A percentile compares a stretch with the other conserved stretches of the same genome.
Conservation (phyloP, 2,329 filamentous ascomycete species). For the Macrophomina pseudophaseolina region DNA sequence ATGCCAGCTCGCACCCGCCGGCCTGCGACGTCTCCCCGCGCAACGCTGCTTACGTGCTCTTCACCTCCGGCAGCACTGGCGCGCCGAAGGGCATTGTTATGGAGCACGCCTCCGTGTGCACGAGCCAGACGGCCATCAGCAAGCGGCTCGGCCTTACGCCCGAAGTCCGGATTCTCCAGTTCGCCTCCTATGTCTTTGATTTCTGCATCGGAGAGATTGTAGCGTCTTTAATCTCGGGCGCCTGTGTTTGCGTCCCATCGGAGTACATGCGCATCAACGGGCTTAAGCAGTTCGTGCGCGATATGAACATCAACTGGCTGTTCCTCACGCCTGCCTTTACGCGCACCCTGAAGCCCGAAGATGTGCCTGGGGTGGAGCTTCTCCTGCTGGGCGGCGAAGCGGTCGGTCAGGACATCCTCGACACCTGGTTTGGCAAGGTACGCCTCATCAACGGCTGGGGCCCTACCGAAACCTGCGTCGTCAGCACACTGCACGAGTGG, state of each 20-base stretch:
- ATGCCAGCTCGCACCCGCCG: neutral
- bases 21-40: neutral
- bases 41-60: slow-evolving; percentile 30
- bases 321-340: slow-evolving; percentile 46
- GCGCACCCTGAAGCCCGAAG: slow-evolving; percentile 43
- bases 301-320: slow-evolving; percentile 35
- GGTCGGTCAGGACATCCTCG: slow-evolving; percentile 28
- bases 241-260: slow-evolving; percentile 43
- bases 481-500: neutral
- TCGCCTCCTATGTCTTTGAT: slow-evolving; percentile 45
- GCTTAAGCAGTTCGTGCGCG: slow-evolving; percentile 34
- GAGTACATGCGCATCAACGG: slow-evolving; percentile 52
- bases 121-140: slow-evolving; percentile 11
- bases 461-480: neutral
- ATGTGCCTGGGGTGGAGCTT: slow-evolving; percentile 48
- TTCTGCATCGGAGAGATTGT: slow-evolving; percentile 45
- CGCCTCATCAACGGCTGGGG: slow-evolving; percentile 10
- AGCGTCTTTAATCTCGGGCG: slow-evolving; percentile 40
- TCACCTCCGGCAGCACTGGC: slow-evolving; percentile 35
- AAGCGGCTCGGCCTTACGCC: slow-evolving; percentile 26
- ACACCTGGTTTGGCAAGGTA: neutral
- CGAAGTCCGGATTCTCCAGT: slow-evolving; percentile 46
- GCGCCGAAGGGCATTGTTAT: slow-evolving; percentile 38
- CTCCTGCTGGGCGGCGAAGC: slow-evolving; percentile 41
- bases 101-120: slow-evolving; percentile 36